These are phyloP conservation scores for Neurospora terricola DNA, from an alignment of 495 filamentous ascomycete genomes.

Conservation along the genomic window DNA sequence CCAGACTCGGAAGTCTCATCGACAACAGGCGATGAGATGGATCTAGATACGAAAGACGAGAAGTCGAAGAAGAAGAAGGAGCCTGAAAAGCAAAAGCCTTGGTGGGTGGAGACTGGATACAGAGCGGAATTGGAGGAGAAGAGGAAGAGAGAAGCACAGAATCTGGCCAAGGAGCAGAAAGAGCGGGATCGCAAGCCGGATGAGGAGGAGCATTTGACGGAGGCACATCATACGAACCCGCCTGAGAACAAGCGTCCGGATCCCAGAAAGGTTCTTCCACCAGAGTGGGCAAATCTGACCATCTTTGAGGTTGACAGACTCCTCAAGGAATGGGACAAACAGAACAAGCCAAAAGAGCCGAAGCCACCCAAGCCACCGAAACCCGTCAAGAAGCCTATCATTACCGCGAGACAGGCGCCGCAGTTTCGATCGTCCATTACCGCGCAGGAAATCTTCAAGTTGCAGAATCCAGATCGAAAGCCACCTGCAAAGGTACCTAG, in stretches of 20 bases:
- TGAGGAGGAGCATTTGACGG: accelerated
- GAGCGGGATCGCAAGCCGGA: background rate
- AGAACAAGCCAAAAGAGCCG: background rate
- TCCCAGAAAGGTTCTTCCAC: background rate
- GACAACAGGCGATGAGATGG: background rate
- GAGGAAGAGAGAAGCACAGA: background rate
- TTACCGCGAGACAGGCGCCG: background rate
- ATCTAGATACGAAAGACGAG: background rate
- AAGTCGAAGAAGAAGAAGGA: background rate
- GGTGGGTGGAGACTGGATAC: background rate
- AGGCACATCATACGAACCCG: background rate
- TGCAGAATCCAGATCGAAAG: background rate
- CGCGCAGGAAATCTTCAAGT: background rate
- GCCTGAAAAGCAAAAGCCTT: background rate
- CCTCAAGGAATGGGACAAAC: background rate
- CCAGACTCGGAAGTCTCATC: background rate
- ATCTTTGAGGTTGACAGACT: background rate
- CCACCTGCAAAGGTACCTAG: background rate
- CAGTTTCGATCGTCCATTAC: background rate
- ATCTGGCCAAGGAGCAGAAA: background rate
- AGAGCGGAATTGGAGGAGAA: background rate
- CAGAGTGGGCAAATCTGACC: background rate
- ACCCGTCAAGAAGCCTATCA: background rate
- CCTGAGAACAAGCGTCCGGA: background rate
- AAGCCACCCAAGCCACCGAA: background rate